Evolutionary conservation across 495 filamentous ascomycete species (phyloP).

Genomic region (Clavariopsis aquatica): DNA sequence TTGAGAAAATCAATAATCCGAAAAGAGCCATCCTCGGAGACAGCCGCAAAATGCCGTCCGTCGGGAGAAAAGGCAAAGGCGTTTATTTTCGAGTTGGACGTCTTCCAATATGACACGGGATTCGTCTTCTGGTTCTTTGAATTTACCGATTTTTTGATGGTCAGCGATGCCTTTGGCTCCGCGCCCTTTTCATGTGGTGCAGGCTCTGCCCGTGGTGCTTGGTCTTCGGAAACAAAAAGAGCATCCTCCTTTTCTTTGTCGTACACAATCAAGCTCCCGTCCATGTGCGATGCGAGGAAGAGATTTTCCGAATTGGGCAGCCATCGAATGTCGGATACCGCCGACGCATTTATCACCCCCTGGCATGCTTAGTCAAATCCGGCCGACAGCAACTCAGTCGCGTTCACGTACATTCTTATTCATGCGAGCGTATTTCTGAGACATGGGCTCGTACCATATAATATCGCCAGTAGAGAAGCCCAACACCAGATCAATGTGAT

Average conservation of each 20-base stretch:
- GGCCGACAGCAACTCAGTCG: not conserved
- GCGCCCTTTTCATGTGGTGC: conserved; percentile 10
- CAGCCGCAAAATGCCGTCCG: conserved; percentile 80
- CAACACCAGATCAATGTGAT: conserved; percentile 88
- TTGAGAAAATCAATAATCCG: conserved; percentile 88
- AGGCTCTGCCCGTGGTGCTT: conserved; percentile 6
- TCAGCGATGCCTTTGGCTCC: conserved; percentile 43
- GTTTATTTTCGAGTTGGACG: conserved; percentile 85
- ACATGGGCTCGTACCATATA: conserved; percentile 98
- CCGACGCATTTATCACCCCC: conserved; percentile 81
- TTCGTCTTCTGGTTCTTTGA: conserved; percentile 93
- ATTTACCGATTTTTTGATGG: conserved; percentile 82
- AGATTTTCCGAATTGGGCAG: conserved; percentile 90
- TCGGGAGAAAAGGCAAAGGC: conserved; percentile 89
- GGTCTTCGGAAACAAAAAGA: conserved; percentile 60
- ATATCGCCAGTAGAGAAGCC: conserved; percentile 95
- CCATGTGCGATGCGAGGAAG: conserved; percentile 89
- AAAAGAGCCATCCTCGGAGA: conserved; percentile 87
- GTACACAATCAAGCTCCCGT: conserved; percentile 91
- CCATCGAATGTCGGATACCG: conserved; percentile 88
- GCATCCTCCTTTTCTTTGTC: conserved; percentile 99
- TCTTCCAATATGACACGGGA: conserved; percentile 85
- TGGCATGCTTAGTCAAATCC: conserved; percentile 41
- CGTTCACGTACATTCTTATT: conserved; percentile 77
- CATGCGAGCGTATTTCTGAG: conserved; percentile 89